Conservation (phyloP, 1,139 yeast species). For the Geotrichum citri-aurantii region DNA sequence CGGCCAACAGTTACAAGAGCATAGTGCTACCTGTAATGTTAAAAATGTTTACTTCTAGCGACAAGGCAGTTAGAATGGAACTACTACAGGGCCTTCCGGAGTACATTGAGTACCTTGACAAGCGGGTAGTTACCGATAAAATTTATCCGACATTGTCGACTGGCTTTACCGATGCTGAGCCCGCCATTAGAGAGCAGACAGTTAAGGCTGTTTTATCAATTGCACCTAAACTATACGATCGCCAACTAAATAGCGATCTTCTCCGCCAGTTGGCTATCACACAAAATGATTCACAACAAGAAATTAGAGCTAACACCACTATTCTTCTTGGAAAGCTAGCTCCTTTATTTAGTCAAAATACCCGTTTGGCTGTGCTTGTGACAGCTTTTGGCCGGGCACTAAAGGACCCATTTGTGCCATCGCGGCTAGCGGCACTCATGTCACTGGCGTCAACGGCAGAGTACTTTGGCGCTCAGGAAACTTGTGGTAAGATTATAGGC, state of each 20-base stretch:
- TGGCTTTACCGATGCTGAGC: conserved; percentile 83
- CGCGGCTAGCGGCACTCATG: conserved; percentile 69
- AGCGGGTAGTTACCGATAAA: conserved; percentile 60
- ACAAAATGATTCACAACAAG: conserved; percentile 78
- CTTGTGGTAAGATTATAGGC: conserved; percentile 77
- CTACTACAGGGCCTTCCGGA: conserved; percentile 59
- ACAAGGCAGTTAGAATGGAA: conserved; percentile 69
- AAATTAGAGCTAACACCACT: conserved; percentile 81
- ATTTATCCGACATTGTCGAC: conserved; percentile 63
- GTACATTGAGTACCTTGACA: conserved; percentile 48
- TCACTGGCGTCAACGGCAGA: conserved; percentile 65
- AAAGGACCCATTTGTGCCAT: conserved; percentile 71
- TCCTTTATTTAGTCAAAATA: conserved; percentile 46
- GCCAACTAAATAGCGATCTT: conserved; percentile 83
- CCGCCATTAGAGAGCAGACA: conserved; percentile 74
- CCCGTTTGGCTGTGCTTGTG: conserved; percentile 54
- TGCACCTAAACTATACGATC: conserved; percentile 60
- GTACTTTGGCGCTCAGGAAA: conserved; percentile 66
- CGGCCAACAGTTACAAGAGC: conserved; percentile 41
- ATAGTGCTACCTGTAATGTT: conserved; percentile 59
- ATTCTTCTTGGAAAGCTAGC: conserved; percentile 71
- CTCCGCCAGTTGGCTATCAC: conserved; percentile 78
- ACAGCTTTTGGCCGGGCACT: conserved; percentile 84
- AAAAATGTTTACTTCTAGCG: conserved; percentile 58
- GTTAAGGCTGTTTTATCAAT: conserved; percentile 62